Conservation (phyloP, 768 basidiomycete genomes). For the Russula dissimulans region DNA sequence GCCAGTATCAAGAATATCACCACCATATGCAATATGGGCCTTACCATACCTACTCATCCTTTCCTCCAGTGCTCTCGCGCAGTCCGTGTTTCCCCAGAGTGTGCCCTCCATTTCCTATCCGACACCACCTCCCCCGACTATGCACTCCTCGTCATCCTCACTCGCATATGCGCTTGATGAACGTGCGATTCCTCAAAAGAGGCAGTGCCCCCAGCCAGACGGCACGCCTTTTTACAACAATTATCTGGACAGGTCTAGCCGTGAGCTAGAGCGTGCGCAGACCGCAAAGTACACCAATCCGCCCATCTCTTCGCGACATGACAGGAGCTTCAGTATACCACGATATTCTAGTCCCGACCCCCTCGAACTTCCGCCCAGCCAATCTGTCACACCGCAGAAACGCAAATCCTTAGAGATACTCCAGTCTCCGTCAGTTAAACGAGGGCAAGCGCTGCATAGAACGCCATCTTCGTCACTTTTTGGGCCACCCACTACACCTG, state of each 20-base stretch:
- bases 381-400: slow-evolving; percentile 53
- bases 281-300: slow-evolving; percentile 23
- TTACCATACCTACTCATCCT: slow-evolving; percentile 38
- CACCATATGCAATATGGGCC: slow-evolving; percentile 35
- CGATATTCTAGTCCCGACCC: slow-evolving; percentile 21
- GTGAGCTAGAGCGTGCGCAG: slow-evolving; percentile 30
- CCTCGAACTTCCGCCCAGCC: slow-evolving; percentile 22
- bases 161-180: slow-evolving; percentile 64
- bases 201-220: slow-evolving; percentile 43
- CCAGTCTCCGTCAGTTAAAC: slow-evolving; percentile 57
- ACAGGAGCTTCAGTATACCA: slow-evolving; percentile 26
- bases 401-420: slow-evolving; percentile 54
- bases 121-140: slow-evolving; percentile 56
- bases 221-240: slow-evolving; percentile 57
- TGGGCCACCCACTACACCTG: slow-evolving; percentile 13
- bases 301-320: slow-evolving; percentile 16
- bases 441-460: slow-evolving; percentile 31
- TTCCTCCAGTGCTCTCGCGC: slow-evolving; percentile 49
- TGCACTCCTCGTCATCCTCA: slow-evolving; percentile 61
- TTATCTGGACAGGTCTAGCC: slow-evolving; percentile 50
- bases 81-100: slow-evolving; percentile 55
- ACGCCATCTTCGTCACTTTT: slow-evolving; percentile 12
- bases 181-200: slow-evolving; percentile 26
- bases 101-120: slow-evolving; percentile 58
- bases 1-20: slow-evolving; percentile 26